phyloP scores from a whole-genome alignment of 805 yeast species.

The Starmerella scarabaei region DNA sequence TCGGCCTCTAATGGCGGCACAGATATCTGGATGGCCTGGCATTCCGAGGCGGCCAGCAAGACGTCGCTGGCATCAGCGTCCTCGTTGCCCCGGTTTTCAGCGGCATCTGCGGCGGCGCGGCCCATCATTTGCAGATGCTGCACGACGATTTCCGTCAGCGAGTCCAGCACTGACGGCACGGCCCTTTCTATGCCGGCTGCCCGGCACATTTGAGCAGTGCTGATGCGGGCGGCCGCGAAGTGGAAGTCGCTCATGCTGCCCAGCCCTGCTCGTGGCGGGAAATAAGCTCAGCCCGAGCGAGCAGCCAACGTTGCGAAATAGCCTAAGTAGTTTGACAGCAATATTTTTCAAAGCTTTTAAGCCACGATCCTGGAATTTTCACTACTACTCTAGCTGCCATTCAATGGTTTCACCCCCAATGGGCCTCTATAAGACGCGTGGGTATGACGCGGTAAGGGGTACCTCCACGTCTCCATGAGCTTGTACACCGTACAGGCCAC shows the following conservation, averaged over 20 bases:
- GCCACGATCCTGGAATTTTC: too few relatives aligned
- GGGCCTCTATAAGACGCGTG: too few relatives aligned
- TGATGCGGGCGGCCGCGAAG: slow-evolving; percentile 36
- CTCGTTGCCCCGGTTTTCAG: slow-evolving; percentile 36
- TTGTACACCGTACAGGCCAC: slow-evolving; percentile 74
- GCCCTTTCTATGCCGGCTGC: slow-evolving; percentile 77
- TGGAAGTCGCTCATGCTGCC: slow-evolving; percentile 31
- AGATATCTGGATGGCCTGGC: slow-evolving; percentile 51
- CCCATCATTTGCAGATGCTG: slow-evolving; percentile 47
- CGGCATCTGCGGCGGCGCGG: slow-evolving; percentile 37
- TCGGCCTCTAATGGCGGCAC: slow-evolving; percentile 32
- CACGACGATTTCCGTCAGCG: slow-evolving; percentile 63
- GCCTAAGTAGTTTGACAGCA: not conserved
- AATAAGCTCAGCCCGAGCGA: not conserved
- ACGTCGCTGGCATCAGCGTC: slow-evolving; percentile 52
- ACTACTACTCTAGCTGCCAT: too few relatives aligned
- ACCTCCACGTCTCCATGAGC: slow-evolving; percentile 25
- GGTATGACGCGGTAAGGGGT: too few relatives aligned
- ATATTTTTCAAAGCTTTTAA: too few relatives aligned
- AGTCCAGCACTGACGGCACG: slow-evolving; percentile 55
- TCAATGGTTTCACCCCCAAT: too few relatives aligned
- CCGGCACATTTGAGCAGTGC: slow-evolving; percentile 47
- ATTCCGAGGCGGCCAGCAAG: slow-evolving; percentile 51
- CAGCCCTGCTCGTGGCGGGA: not conserved
- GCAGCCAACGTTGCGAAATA: not conserved